These are phyloP conservation scores for Fusarium luffae DNA, from an alignment of 2,329 filamentous ascomycete species.

Conservation along the genomic window DNA sequence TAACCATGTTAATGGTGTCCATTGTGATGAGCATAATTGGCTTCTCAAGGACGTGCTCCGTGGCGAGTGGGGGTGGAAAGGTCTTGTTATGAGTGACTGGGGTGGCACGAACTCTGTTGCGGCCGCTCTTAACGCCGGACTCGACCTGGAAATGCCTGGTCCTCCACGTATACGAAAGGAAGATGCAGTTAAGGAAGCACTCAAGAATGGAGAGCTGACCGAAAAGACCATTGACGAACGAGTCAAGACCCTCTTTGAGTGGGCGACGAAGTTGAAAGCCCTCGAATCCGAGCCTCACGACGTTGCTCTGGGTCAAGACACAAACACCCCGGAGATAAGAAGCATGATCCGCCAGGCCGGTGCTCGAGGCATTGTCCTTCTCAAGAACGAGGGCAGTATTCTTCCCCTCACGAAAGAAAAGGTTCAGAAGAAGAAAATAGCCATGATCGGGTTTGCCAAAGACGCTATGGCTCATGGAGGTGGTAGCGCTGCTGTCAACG, in stretches of 20 bases:
- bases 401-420: conserved; percentile 59
- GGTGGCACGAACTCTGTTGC: conserved; percentile 51
- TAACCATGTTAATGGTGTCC: conserved; percentile 58
- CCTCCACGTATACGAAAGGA: conserved; percentile 46
- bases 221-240: conserved; percentile 44
- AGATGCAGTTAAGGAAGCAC: conserved; percentile 37
- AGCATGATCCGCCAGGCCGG: conserved; percentile 42
- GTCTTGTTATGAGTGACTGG: conserved; percentile 62
- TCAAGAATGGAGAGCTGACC: conserved; percentile 33
- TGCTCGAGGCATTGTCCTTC: conserved; percentile 67
- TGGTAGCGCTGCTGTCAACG: conserved; percentile 48
- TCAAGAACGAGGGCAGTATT: conserved; percentile 69
- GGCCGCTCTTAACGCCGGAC: conserved; percentile 47
- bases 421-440: conserved; percentile 42
- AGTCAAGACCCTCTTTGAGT: conserved; percentile 48
- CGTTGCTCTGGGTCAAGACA: background rate
- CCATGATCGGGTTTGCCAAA: conserved; percentile 49
- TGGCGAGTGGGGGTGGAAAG: conserved; percentile 58
- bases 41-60: conserved; percentile 55
- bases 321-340: conserved; percentile 41
- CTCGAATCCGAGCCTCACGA: conserved; percentile 25
- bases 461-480: conserved; percentile 48
- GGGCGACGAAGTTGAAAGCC: conserved; percentile 44
- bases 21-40: conserved; percentile 55
- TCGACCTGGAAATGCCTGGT: conserved; percentile 53